Percentiles rank a stretch among this genome's conserved stretches.
phyloP scores from a whole-genome alignment of 108 stramenopile genomes.

The Ochromonas danica region DNA sequence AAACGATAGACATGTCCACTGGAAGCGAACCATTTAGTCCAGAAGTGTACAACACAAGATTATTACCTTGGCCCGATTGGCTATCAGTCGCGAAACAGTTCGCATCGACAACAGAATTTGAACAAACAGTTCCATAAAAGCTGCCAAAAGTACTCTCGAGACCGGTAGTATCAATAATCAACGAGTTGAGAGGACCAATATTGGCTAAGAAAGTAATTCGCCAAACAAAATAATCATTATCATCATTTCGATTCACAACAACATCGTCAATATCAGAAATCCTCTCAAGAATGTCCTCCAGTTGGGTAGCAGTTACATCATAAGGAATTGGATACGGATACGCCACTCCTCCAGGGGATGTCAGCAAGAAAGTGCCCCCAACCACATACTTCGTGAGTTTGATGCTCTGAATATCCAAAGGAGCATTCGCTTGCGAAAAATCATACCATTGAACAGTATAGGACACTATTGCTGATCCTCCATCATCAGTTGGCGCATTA shows the following conservation, averaged over 20 bases:
- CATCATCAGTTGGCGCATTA: slow-evolving; percentile 62
- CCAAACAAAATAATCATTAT: slow-evolving; percentile 40
- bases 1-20: slow-evolving; percentile 43
- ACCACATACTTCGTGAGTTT: slow-evolving; percentile 35
- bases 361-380: slow-evolving; percentile 43
- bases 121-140: slow-evolving; percentile 33
- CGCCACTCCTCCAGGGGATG: slow-evolving; percentile 32
- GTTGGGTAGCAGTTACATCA: slow-evolving; percentile 37
- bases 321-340: slow-evolving; percentile 40
- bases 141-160: slow-evolving; percentile 34
- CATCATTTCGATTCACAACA: slow-evolving; percentile 34
- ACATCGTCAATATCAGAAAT: slow-evolving; percentile 57
- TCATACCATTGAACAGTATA: slow-evolving; percentile 65
- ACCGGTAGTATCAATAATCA: slow-evolving; percentile 35
- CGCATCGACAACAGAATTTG: neutral
- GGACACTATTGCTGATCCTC: slow-evolving; percentile 58
- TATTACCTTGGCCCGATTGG: neutral
- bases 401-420: slow-evolving; percentile 54
- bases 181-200: slow-evolving; percentile 31
- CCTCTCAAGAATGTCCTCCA: slow-evolving; percentile 55
- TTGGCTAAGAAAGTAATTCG: slow-evolving; percentile 42
- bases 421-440: slow-evolving; percentile 41
- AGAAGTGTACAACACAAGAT: neutral
- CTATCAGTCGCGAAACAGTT: slow-evolving; percentile 22
- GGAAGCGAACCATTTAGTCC: neutral